These are phyloP conservation scores for Bipolaris oryzae DNA, from an alignment of 2,329 filamentous ascomycete species.

Conservation along the genomic window DNA sequence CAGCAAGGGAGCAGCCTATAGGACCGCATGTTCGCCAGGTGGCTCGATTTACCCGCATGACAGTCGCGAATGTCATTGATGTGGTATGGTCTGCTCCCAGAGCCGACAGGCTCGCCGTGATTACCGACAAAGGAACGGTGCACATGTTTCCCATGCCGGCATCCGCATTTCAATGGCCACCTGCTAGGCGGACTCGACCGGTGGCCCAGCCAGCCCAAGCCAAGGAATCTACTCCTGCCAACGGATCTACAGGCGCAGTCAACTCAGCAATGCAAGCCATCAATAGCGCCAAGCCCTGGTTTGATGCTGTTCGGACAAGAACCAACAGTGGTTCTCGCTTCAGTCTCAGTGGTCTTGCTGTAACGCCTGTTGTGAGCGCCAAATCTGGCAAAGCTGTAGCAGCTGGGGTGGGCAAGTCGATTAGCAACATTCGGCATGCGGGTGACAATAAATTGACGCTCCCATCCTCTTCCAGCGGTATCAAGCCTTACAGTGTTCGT, in stretches of 20 bases:
- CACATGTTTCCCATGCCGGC: constrained; percentile 88
- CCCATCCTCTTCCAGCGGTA: constrained; percentile 61
- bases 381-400: constrained; percentile 75
- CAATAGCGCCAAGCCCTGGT: constrained; percentile 50
- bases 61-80: constrained; percentile 87
- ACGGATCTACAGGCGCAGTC: constrained; percentile 42
- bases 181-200: constrained; percentile 59
- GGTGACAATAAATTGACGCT: constrained; percentile 76
- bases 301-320: constrained; percentile 47
- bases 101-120: constrained; percentile 82
- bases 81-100: constrained; percentile 84
- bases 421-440: constrained; percentile 73
- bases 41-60: constrained; percentile 88
- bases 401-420: constrained; percentile 74
- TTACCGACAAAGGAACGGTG: constrained; percentile 93
- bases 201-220: constrained; percentile 27
- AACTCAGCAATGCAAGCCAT: constrained; percentile 52
- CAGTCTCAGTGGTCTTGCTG: constrained; percentile 46
- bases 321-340: constrained; percentile 43
- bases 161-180: constrained; percentile 86
- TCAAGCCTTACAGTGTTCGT: constrained; percentile 65
- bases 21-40: constrained; percentile 74
- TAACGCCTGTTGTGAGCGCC: constrained; percentile 55
- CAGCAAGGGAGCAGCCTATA: constrained; percentile 34
- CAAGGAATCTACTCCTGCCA: constrained; percentile 42